These are phyloP conservation scores for Chlorencoelia australis DNA, from an alignment of 2,329 filamentous ascomycete species.

Conservation along the genomic window DNA sequence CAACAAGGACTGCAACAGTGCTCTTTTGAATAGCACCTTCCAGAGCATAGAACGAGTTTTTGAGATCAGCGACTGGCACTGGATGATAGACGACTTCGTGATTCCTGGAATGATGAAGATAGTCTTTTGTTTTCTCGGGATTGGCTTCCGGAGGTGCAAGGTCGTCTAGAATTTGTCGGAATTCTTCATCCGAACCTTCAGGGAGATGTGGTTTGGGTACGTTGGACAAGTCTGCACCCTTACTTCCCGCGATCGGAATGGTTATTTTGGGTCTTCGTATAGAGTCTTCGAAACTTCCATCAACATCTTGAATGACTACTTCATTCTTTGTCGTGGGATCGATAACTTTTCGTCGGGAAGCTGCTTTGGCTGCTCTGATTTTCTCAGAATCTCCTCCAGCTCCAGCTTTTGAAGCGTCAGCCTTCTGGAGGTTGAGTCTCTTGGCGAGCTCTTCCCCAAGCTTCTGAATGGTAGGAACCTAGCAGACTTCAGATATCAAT, in stretches of 20 bases:
- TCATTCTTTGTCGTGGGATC: constrained; percentile 84
- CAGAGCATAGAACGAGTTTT: constrained; percentile 11
- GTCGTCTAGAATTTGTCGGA: constrained; percentile 12
- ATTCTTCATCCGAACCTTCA: too few relatives aligned
- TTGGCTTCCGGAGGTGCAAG: constrained; percentile 16
- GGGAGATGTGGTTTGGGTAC: too few relatives aligned
- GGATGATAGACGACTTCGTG: constrained; percentile 15
- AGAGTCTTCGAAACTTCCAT: constrained; percentile 57
- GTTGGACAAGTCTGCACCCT: too few relatives aligned
- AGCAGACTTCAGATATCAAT: too few relatives aligned
- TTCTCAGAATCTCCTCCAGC: constrained; percentile 14
- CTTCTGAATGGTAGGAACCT: constrained; percentile 17
- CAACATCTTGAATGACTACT: constrained; percentile 75
- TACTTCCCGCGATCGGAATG: too few relatives aligned
- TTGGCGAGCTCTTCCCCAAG: constrained; percentile 14
- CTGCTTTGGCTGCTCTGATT: constrained; percentile 13
- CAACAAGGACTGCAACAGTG: constrained; percentile 57
- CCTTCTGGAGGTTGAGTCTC: constrained; percentile 14
- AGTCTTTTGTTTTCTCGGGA: constrained; percentile 13
- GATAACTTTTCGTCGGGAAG: constrained; percentile 46
- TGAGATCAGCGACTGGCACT: constrained; percentile 14
- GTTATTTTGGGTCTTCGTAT: too few relatives aligned
- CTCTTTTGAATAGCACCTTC: too few relatives aligned
- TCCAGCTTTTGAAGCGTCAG: constrained; percentile 16
- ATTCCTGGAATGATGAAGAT: constrained; percentile 15